Base-by-base conservation (phyloP, 2,329 filamentous ascomycete genomes). In the Parastagonospora nodorum region DNA sequence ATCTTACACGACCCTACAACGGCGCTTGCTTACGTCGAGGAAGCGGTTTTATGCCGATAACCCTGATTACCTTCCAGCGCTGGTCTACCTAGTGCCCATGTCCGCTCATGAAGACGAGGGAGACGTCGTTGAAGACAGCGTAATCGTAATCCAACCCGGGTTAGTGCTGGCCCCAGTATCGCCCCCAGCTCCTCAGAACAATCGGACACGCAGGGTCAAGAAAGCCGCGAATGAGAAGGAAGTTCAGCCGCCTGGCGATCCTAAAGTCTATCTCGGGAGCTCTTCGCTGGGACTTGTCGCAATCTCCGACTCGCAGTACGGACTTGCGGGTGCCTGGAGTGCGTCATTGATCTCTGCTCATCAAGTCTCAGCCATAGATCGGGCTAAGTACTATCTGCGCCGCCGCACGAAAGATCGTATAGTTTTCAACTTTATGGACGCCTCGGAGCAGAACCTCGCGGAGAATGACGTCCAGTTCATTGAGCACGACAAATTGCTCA, bases 361-460 rank as follows among this genome's bases (percentile, higher is more conserved):
- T 19, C 31, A 37, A n/a, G 43, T 50, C 2, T 9, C 9, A 4
- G 14, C 42, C 19, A 10, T 29, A 11, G 30, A 28, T 31, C 51
- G 42, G 38, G 32, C 39, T 0, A 53, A 50, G 12, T 53, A 39
- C 28, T 32, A 53, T 11, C 38, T 53, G 29, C 50, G 42, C 10
- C 37, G 37, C 12, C 46, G 50, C 39, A 42, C 37, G 2, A 9
- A n/a, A 16, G 37, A 50, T 3, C 29, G n/a, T 9, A 35, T 49
- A n/a, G 29, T 11, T 2, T 46, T 50, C 28, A 8, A 10, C 16
- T 53, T 41, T 35, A 33, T 36, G 11, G 15, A 31, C n/a, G 12
- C 4, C 3, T 5, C 15, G 15, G 42, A 44, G 14, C 31, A 10
- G 4, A 10, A 35, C 5, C 10, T 28, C 10, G 24, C 11, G 5